A percentile compares a stretch with the other conserved stretches of the same genome.
Evolutionary conservation across 2,329 filamentous ascomycete genomes (phyloP).

Genomic region (Hypomyces rosellus): DNA sequence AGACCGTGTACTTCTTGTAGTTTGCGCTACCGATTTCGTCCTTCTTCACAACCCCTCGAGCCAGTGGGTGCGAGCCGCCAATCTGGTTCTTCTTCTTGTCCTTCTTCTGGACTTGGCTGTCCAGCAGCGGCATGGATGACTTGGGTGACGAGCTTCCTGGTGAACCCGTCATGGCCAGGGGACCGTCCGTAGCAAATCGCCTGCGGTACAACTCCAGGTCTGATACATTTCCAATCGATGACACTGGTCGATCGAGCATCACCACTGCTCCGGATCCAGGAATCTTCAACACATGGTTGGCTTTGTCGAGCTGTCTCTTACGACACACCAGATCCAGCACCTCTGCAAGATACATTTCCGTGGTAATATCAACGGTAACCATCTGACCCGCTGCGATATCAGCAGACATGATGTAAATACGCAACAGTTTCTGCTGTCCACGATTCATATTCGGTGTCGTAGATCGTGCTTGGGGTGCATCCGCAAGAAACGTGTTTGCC

Average conservation of each 20-base stretch:
- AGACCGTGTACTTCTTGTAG: constrained; percentile 73
- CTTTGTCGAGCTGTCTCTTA: constrained; percentile 73
- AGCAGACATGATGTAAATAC: constrained; percentile 63
- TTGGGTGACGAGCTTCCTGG: constrained; percentile 67
- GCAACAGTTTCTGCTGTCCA: constrained; percentile 64
- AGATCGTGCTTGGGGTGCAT: constrained; percentile 46
- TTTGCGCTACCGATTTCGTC: constrained; percentile 52
- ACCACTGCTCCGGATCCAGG: constrained; percentile 68
- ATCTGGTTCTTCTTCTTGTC: constrained; percentile 46
- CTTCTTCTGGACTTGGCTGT: constrained; percentile 39
- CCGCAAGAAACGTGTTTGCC: constrained; percentile 47
- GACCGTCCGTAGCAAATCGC: constrained; percentile 69
- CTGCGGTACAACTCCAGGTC: constrained; percentile 71
- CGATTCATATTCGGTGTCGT: constrained; percentile 40
- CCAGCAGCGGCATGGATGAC: constrained; percentile 45
- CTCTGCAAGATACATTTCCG: constrained; percentile 77
- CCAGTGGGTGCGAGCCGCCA: constrained; percentile 59
- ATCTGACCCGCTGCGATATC: constrained; percentile 67
- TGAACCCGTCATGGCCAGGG: constrained; percentile 60
- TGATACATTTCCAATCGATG: constrained; percentile 66
- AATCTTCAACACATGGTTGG: constrained; percentile 70
- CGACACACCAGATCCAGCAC: constrained; percentile 73
- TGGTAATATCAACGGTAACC: constrained; percentile 69
- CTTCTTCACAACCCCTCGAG: constrained; percentile 55
- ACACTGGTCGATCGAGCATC: constrained; percentile 69